Evolutionary conservation across 257 asterid species (phyloP), one percentile per base, ranked within the genome.

Genomic region (Schizonepeta tenuifolia): DNA sequence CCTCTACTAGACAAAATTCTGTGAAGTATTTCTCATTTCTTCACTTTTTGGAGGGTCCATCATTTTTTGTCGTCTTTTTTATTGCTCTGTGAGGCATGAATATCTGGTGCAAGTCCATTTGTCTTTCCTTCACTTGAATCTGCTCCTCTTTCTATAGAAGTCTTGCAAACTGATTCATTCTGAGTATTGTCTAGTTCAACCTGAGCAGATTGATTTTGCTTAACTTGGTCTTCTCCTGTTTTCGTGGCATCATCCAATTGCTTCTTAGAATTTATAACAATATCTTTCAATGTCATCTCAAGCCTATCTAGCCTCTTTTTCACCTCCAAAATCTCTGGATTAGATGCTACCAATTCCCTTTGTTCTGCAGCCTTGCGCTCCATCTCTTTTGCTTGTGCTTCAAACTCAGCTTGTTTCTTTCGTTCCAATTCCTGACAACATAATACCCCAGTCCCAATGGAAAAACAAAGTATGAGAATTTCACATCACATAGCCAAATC

Each of bases 371-470:
- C 86, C 79, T 87, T 89, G 31, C 50, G 84, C 79, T 92, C 95
- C 92, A 87, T 74, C 85, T 88, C 96, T 85, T 88, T 90, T 26
- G 91, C 89, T 71, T 86, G 88, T 65, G 95, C 94, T 72, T 91
- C 97, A 77, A 89, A 88, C 72, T 94, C 98, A 24, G 98, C 97
- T 78, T 83, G 89, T 76, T 85, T 92, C 83, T 86, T 95, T 75
- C 56, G 26, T 81, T 88, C 97, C 44, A 85, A 49, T 75, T 85
- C 98, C 99, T 91, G 82, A 60, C 10, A 63, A 50, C 9, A 61
- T 18, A 62, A 67, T 65, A 66, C 1, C 33, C 21, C 13, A 43
- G 62, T 58, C 46, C 71, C 72, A n/a, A 5, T 17, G 12, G 67
- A 51, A 80, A 63, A 66, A 66, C 2, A 60, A 38, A 54, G 57